Percentiles rank a stretch among this genome's conserved stretches.
Conservation (phyloP, 306 rosid genomes). For the Sicyos edulis region DNA sequence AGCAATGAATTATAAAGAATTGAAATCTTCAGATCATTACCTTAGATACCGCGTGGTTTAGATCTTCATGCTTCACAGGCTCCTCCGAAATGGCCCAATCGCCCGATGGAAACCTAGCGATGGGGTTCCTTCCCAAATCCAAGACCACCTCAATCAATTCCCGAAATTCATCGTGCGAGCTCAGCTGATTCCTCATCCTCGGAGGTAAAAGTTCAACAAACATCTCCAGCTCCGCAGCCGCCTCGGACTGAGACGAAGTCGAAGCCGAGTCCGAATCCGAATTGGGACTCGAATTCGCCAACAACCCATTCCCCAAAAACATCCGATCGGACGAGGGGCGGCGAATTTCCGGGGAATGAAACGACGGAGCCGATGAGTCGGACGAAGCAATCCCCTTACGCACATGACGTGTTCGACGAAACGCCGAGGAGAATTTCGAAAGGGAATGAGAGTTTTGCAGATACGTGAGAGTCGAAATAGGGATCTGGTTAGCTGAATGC, state of each 20-base stretch:
- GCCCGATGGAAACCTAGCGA: conserved; percentile 87
- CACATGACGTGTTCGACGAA: conserved; percentile 44
- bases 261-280: conserved; percentile 17
- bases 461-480: conserved; percentile 40
- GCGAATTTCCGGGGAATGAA: conserved; percentile 58
- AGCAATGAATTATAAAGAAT: conserved; percentile 1
- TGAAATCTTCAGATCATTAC: conserved; percentile 29
- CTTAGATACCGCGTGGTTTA: conserved; percentile 78
- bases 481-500: conserved; percentile 44
- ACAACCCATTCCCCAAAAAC: conserved; percentile 37
- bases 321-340: conserved; percentile 77
- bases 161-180: conserved; percentile 53
- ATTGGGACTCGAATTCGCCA: conserved; percentile 25
- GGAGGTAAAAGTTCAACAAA: conserved; percentile 65
- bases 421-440: conserved; percentile 41
- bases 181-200: conserved; percentile 56
- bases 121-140: conserved; percentile 83
- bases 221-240: conserved; percentile 48
- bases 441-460: conserved; percentile 36
- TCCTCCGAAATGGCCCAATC: conserved; percentile 80
- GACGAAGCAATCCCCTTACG: conserved; percentile 16
- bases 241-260: conserved; percentile 37
- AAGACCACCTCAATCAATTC: conserved; percentile 77
- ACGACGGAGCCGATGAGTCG: conserved; percentile 20
- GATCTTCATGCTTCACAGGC: conserved; percentile 53